Conservation (phyloP, 495 filamentous ascomycete species). For the Podospora comata region DNA sequence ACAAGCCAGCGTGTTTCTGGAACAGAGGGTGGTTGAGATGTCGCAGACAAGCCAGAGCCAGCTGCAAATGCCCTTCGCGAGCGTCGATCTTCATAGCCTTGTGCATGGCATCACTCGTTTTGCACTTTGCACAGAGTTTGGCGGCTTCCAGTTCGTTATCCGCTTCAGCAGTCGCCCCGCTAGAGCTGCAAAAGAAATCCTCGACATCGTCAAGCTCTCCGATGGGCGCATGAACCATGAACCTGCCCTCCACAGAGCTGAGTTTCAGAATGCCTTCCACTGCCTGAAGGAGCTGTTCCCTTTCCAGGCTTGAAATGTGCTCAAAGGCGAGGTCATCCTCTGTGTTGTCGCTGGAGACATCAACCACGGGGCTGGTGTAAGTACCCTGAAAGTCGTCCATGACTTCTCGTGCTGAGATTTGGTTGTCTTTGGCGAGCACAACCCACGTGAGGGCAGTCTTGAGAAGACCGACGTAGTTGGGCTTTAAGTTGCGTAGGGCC, state of each 20-base stretch:
- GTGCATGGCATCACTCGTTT: not conserved
- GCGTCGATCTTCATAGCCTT: conserved; percentile 17
- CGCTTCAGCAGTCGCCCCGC: not conserved
- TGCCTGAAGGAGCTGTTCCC: conserved; percentile 24
- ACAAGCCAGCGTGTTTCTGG: conserved; percentile 19
- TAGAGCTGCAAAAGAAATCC: conserved; percentile 20
- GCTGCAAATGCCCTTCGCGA: conserved; percentile 23
- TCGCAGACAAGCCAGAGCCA: conserved; percentile 25
- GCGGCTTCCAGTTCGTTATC: conserved; percentile 8
- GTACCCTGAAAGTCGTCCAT: conserved; percentile 29
- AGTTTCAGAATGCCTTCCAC: conserved; percentile 21
- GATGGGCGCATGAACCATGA: conserved; percentile 5
- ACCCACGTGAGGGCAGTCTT: conserved; percentile 28
- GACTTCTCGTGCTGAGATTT: conserved; percentile 19
- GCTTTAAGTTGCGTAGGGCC: conserved; percentile 23
- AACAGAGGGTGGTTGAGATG: conserved; percentile 30
- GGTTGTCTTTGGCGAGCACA: conserved; percentile 11
- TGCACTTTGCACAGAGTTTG: conserved; percentile 23
- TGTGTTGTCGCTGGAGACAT: not conserved
- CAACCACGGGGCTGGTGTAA: conserved; percentile 12
- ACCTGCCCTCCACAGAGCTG: not conserved
- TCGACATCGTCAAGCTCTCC: conserved; percentile 10
- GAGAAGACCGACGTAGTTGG: conserved; percentile 29
- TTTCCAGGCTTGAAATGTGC: conserved; percentile 13
- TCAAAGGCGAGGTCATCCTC: conserved; percentile 13